Evolutionary conservation across 140 eudicot species (phyloP).

Genomic region (Oenanthe javanica): DNA sequence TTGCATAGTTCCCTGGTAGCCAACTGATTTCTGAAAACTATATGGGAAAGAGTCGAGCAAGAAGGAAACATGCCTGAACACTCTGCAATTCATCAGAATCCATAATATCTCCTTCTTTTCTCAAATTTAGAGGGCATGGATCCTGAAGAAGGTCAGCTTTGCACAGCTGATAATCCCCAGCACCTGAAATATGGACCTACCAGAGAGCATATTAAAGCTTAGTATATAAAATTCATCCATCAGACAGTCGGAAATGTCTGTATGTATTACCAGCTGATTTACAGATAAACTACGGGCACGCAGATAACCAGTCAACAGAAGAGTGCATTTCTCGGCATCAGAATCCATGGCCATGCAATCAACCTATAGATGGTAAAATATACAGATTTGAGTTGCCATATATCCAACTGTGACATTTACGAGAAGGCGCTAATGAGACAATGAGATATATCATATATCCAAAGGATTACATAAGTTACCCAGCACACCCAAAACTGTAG

Average conservation of each 20-base stretch:
- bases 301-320: slow-evolving; percentile 73
- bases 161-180: slow-evolving; percentile 87
- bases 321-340: slow-evolving; percentile 52
- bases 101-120: slow-evolving; percentile 72
- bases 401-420: not conserved
- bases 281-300: slow-evolving; percentile 88
- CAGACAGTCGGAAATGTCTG: not conserved
- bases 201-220: slow-evolving; percentile 17
- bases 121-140: slow-evolving; percentile 67
- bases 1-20: not conserved
- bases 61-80: slow-evolving; percentile 33
- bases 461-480: not conserved
- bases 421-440: not conserved
- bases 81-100: slow-evolving; percentile 61
- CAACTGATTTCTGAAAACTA: not conserved
- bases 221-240: not conserved
- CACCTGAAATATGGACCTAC: slow-evolving; percentile 98
- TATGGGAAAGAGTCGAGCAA: not conserved
- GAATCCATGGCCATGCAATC: slow-evolving; percentile 43
- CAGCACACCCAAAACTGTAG: not conserved
- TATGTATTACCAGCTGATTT: slow-evolving; percentile 68
- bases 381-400: not conserved
- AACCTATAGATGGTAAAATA: slow-evolving; percentile 36
- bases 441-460: not conserved
- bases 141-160: slow-evolving; percentile 78